These are phyloP conservation scores for Anacardium occidentale DNA, from an alignment of 345 rosid species.

Conservation along the genomic window DNA sequence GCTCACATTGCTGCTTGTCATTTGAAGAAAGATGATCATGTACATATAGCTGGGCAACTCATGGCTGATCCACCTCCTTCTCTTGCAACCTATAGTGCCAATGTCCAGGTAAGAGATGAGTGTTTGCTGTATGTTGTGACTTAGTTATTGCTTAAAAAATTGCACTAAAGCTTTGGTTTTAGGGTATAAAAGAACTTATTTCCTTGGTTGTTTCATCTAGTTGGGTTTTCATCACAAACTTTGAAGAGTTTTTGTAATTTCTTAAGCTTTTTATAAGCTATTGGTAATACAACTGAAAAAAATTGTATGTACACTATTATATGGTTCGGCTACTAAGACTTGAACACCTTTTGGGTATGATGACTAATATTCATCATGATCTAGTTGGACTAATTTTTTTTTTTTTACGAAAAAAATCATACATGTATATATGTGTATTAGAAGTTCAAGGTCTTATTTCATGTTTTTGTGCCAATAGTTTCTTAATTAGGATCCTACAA, in stretches of 20 bases:
- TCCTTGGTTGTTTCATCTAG: neutral
- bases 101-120: conserved; percentile 50
- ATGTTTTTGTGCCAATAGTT: no score
- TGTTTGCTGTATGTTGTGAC: neutral
- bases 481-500: no score
- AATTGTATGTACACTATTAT: neutral
- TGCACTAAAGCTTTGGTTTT: no score
- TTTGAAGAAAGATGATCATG: conserved; percentile 54
- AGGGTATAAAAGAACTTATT: neutral
- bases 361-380: no score
- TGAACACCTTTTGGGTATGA: neutral
- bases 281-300: neutral
- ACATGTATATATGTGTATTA: no score
- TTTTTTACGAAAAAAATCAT: no score
- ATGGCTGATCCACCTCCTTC: conserved; percentile 43
- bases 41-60: conserved; percentile 61
- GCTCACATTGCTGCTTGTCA: conserved; percentile 69
- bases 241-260: neutral
- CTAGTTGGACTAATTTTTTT: no score
- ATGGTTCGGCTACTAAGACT: neutral
- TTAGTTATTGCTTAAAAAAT: no score
- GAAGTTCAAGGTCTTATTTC: no score
- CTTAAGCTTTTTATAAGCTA: neutral
- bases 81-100: conserved; percentile 31
- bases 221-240: neutral